A percentile compares a stretch with the other conserved stretches of the same genome.
Evolutionary conservation across 805 yeast species (phyloP).

Genomic region (Candida incommunis): DNA sequence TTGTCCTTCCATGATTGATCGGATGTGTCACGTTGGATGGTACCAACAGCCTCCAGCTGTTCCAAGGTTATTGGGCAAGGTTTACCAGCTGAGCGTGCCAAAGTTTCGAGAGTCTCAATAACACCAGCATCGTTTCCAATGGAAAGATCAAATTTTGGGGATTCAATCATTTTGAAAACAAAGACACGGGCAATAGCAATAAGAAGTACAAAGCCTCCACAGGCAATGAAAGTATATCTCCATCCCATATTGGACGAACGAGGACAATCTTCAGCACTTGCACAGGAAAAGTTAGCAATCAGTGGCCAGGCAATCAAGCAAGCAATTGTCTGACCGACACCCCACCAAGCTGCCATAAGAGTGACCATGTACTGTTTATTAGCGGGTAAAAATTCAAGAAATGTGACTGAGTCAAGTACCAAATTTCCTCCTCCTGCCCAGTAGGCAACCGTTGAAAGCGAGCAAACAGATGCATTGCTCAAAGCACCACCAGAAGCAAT

Average conservation of each 20-base stretch:
- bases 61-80: constrained; percentile 31
- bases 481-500: constrained; percentile 40
- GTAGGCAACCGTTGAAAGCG: constrained; percentile 31
- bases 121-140: constrained; percentile 39
- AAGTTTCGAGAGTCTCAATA: constrained; percentile 27
- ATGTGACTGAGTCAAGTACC: constrained; percentile 39
- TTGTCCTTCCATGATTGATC: constrained; percentile 5
- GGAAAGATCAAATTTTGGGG: constrained; percentile 41
- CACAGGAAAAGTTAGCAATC: constrained; percentile 36
- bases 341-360: constrained; percentile 47
- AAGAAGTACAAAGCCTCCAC: constrained; percentile 37
- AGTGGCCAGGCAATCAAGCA: constrained; percentile 42
- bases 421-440: constrained; percentile 45
- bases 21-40: constrained; percentile 13
- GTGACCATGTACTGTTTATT: constrained; percentile 38
- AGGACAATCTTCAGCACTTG: constrained; percentile 28
- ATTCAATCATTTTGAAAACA: constrained; percentile 32
- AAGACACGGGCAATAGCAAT: constrained; percentile 36
- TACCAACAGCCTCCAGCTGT: constrained; percentile 32
- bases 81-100: constrained; percentile 35
- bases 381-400: constrained; percentile 38
- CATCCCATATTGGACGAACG: constrained; percentile 41
- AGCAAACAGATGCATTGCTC: constrained; percentile 34
- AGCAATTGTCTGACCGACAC: constrained; percentile 44
- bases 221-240: constrained; percentile 42